Evolutionary conservation across 805 yeast species (phyloP).

Genomic region (Grigorovia yakushimaensis): DNA sequence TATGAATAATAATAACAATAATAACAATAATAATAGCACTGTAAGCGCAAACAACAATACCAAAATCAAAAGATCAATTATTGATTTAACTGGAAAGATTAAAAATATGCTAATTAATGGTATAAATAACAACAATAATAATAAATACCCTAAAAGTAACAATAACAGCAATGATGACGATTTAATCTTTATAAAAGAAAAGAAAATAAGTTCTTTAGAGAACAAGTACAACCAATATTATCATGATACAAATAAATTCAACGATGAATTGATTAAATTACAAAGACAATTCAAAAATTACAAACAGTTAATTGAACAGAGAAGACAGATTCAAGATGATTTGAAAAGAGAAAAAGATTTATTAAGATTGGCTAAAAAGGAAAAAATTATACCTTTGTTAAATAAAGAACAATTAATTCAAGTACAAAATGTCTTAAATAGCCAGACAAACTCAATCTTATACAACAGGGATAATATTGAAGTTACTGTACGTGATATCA

Average conservation of each 20-base stretch:
- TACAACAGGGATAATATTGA: conserved; percentile 40
- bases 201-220: conserved; percentile 19
- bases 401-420: conserved; percentile 14
- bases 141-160: not conserved
- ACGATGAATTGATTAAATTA: conserved; percentile 23
- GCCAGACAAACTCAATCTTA: conserved; percentile 20
- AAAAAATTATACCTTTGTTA: conserved; percentile 21
- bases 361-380: conserved; percentile 1
- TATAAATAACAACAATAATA: not conserved
- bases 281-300: conserved; percentile 34
- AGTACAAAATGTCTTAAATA: conserved; percentile 23
- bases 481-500: conserved; percentile 54
- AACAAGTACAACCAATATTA: conserved; percentile 16
- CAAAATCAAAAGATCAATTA: conserved; percentile 13
- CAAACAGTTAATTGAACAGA: conserved; percentile 35
- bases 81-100: conserved; percentile 22
- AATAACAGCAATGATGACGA: conserved; percentile 15
- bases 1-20: too few relatives aligned
- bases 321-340: conserved; percentile 31
- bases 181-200: conserved; percentile 22
- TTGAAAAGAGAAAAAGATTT: conserved; percentile 15
- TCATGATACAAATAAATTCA: conserved; percentile 15
- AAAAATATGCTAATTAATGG: conserved; percentile 13
- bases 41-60: not conserved
- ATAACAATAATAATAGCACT: not conserved